Base-by-base conservation (phyloP, 1,284 basidiomycete species). In the Cryptococcus sp. region DNA sequence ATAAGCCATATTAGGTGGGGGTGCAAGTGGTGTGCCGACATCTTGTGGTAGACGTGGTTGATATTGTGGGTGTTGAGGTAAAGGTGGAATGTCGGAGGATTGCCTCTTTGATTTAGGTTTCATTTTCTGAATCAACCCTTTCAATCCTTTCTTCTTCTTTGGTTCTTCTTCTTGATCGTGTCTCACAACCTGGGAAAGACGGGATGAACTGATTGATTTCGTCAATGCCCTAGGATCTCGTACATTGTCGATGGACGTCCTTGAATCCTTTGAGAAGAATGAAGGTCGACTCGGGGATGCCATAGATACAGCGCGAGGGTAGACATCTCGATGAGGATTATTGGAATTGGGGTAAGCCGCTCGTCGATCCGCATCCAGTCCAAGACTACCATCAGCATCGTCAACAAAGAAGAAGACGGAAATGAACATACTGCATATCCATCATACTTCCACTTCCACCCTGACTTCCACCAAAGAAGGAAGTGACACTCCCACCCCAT, bases 341-440 rank as follows among this genome's bases (percentile, higher is more conserved):
- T 9, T 9, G 32, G 32, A 9, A 34, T 34, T 34, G n/a, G n/a
- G n/a, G 53, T 1, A 63, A 54, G 24, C 56, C 57, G 51, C 66
- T 66, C 68, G 61, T 1, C 69, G 65, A 54, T 76, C 74, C 21
- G 55, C 53, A 47, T 76, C 74, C 22, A 76, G 62, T 14, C 73
- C 74, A 34, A 76, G 67, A 53, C 72, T 75, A 23, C 18, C 14
- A 42, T 53, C 36, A 56, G 57, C 46, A 49, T 31, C 31, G 16
- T 21, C 34, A 19, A 21, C 24, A 16, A 31, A 19, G 44, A 9
- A 2, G 37, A 10, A 41, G 32, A 13, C 19, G 22, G 18, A 11
- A 14, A n/a, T n/a, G n/a, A n/a, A 85, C 88, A 66, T 76, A 91
- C 89, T 92, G 90, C 90, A 92, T 91, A 70, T 92, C 87, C 67